Percentiles rank a stretch among this genome's conserved stretches.
Evolutionary conservation across 495 filamentous ascomycete species (phyloP).

Genomic region (Podospora comata): DNA sequence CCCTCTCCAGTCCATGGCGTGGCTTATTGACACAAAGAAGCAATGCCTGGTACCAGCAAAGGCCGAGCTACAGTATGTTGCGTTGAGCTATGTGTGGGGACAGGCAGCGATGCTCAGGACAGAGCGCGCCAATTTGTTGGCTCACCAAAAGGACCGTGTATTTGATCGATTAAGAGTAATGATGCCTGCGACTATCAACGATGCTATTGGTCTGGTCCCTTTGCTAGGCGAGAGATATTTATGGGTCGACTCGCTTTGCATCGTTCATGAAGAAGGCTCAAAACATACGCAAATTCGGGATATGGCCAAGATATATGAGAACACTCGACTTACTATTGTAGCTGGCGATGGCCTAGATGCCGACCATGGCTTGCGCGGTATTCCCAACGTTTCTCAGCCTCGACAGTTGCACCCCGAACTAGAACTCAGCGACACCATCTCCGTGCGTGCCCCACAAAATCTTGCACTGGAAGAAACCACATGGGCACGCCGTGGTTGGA

Average conservation of each 20-base stretch:
- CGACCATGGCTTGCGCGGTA: not conserved
- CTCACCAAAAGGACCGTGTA: not conserved
- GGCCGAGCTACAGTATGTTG: slow-evolving; percentile 10
- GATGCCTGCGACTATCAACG: not conserved
- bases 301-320: slow-evolving; percentile 4
- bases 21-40: not conserved
- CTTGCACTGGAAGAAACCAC: no score
- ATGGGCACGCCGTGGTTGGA: no score
- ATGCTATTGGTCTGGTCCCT: not conserved
- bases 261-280: not conserved
- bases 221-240: not conserved
- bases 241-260: slow-evolving; percentile 9
- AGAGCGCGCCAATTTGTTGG: slow-evolving; percentile 3
- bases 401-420: no score
- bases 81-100: slow-evolving; percentile 21
- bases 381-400: no score
- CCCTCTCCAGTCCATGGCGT: no score
- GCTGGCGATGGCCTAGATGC: not conserved
- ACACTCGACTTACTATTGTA: not conserved
- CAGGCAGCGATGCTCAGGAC: not conserved
- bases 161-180: not conserved
- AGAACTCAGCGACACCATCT: no score
- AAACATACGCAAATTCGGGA: not conserved
- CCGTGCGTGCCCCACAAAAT: no score
- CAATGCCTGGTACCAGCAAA: slow-evolving; percentile 9